phyloP scores from a whole-genome alignment of 495 filamentous ascomycete species.

The Staphylotrichum tortipilum region DNA sequence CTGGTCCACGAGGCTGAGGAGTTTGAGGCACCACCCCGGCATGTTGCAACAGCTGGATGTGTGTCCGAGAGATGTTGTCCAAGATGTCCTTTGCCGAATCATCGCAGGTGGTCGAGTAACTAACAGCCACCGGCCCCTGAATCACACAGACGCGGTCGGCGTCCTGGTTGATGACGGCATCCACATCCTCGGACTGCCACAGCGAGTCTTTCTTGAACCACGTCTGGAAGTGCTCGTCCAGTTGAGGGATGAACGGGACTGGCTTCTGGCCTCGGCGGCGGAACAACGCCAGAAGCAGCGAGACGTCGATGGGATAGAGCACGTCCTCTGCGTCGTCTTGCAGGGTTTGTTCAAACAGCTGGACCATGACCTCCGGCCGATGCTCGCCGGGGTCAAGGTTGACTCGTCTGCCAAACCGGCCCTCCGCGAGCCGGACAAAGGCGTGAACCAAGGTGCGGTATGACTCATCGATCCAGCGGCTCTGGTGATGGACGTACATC shows the following conservation, averaged over 20 bases:
- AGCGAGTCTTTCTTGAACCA: slow-evolving; percentile 99
- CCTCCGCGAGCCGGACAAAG: slow-evolving; percentile 84
- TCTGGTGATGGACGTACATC: slow-evolving; percentile 83
- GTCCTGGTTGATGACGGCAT: slow-evolving; percentile 88
- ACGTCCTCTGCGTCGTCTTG: slow-evolving; percentile 58
- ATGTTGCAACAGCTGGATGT: neutral
- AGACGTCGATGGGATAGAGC: slow-evolving; percentile 91
- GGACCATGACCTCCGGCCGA: neutral
- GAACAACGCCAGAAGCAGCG: slow-evolving; percentile 86
- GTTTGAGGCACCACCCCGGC: neutral
- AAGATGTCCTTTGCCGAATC: too few relatives aligned
- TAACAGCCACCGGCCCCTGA: slow-evolving; percentile 86
- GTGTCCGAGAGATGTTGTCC: slow-evolving; percentile 71
- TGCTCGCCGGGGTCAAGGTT: slow-evolving; percentile 74
- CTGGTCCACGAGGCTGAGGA: too few relatives aligned
- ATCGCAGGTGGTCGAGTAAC: slow-evolving; percentile 49
- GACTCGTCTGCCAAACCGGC: slow-evolving; percentile 47
- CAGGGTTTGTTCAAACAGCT: slow-evolving; percentile 76
- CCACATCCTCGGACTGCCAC: slow-evolving; percentile 96
- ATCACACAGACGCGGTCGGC: slow-evolving; percentile 89
- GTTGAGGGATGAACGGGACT: slow-evolving; percentile 81
- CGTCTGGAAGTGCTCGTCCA: slow-evolving; percentile 94
- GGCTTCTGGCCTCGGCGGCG: slow-evolving; percentile 89
- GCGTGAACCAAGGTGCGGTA: slow-evolving; percentile 74
- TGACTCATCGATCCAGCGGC: slow-evolving; percentile 79